Base-by-base conservation (phyloP, 768 basidiomycete species). In the Auricularia heimuer region DNA sequence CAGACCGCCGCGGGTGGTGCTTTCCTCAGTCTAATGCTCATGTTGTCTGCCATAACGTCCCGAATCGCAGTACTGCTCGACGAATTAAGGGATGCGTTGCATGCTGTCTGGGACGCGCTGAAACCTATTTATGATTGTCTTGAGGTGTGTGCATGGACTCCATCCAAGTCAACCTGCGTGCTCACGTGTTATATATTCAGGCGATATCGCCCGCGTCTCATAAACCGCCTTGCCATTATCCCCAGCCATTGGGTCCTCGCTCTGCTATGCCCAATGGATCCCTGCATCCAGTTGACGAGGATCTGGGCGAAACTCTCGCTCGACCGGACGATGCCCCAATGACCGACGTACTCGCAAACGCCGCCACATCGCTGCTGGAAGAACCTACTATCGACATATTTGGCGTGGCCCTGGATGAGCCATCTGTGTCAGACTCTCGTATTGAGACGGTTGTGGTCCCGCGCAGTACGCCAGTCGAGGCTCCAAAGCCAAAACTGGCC, bases 1-100 rank as follows among this genome's bases (percentile, higher is more conserved):
- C 56, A 29, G 12, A 60, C 21, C 18, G 56, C 56, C 24, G 56
- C 56, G 4, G 56, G 83, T 0, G 89, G 86, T 18, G 85, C 89
- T 18, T 93, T 93, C 70, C 77, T 88, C 12, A 87, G 88, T 67
- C 71, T 89, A 16, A 74, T 86, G n/a, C 70, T 93, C 58, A 76
- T 83, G 3, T 77, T 92, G 51, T 76, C 79, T 29, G 88, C 85
- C 12, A 80, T 89, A 45, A 75, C 81, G 54, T 87, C 87, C 2
- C 81, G 90, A 65, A 73, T 89, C 71, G 76, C 75, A 33, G 70
- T 73, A 3, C 70, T 88, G 36, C 71, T 79, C 29, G 69, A 73
- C 44, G 83, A 85, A 66, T 67, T 87, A 1, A 69, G 71, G 1
- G 77, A 80, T 8, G 73, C 73, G 47, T 69, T 83, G 3, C 69